These are phyloP conservation scores for Ophiostoma tasmaniense DNA, from an alignment of 2,329 filamentous ascomycete genomes.

Conservation along the genomic window DNA sequence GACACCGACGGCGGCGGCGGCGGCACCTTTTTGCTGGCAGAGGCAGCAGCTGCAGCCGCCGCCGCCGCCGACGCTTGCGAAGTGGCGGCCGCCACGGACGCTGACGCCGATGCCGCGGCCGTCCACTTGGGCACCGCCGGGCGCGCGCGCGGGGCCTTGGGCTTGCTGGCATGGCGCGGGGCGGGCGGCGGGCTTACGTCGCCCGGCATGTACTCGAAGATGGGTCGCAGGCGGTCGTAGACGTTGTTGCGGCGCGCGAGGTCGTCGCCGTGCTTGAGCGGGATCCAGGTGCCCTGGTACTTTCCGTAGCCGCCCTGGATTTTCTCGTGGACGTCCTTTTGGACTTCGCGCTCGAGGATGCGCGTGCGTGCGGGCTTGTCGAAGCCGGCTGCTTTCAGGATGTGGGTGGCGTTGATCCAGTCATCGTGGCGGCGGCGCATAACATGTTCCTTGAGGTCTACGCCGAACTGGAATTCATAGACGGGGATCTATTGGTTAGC, in stretches of 20 bases:
- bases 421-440: slow-evolving; percentile 91
- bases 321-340: slow-evolving; percentile 94
- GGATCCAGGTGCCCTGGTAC: slow-evolving; percentile 98
- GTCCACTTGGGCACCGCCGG: slow-evolving; percentile 55
- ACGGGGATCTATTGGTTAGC: slow-evolving; percentile 66
- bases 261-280: slow-evolving; percentile 67
- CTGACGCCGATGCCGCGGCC: slow-evolving; percentile 17
- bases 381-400: slow-evolving; percentile 91
- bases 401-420: slow-evolving; percentile 99
- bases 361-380: slow-evolving; percentile 93
- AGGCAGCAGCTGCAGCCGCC: slow-evolving; percentile 29
- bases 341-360: slow-evolving; percentile 92
- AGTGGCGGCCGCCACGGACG: slow-evolving; percentile 7
- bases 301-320: slow-evolving; percentile 97
- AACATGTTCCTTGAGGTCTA: slow-evolving; percentile 73
- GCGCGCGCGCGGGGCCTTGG: slow-evolving; percentile 61
- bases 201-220: slow-evolving; percentile 83
- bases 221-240: slow-evolving; percentile 70
- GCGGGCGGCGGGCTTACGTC: slow-evolving; percentile 85
- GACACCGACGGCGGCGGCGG: slow-evolving; percentile 1
- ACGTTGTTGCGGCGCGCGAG: slow-evolving; percentile 84
- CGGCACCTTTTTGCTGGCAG: slow-evolving; percentile 19
- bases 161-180: slow-evolving; percentile 83
- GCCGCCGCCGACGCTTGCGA: background rate
- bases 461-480: slow-evolving; percentile 82